Conservation (phyloP, 768 basidiomycete genomes). For the Lactarius psammicola region DNA sequence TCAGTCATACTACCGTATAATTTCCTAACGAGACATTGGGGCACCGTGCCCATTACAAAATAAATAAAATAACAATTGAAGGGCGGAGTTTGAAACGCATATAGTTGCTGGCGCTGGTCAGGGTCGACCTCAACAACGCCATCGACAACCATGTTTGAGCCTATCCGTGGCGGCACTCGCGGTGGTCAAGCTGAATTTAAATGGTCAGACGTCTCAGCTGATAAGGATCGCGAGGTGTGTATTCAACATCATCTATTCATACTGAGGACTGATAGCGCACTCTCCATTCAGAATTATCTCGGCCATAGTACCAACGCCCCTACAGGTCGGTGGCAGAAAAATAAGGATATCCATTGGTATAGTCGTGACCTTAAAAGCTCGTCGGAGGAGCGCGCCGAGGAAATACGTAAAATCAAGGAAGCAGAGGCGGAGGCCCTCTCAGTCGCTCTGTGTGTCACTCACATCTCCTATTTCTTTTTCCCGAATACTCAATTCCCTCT, state of each 20-base stretch:
- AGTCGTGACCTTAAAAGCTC: conserved; percentile 52
- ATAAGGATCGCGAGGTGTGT: conserved; percentile 87
- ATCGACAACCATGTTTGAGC: conserved; percentile 63
- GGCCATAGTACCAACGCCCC: conserved; percentile 95
- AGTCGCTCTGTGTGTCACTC: conserved; percentile 61
- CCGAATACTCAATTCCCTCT: conserved; percentile 6
- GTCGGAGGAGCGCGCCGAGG: conserved; percentile 57
- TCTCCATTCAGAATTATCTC: conserved; percentile 79
- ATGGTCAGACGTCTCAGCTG: conserved; percentile 86
- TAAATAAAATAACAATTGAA: background rate
- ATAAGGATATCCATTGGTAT: conserved; percentile 97
- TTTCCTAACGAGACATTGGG: background rate
- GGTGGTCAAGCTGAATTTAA: conserved; percentile 92
- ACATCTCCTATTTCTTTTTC: background rate
- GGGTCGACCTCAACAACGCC: background rate
- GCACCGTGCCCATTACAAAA: background rate
- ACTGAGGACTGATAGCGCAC: background rate
- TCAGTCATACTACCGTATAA: too few species aligned
- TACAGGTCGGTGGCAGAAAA: conserved; percentile 95
- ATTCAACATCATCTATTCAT: background rate
- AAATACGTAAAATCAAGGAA: conserved; percentile 81
- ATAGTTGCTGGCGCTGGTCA: background rate
- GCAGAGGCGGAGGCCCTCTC: conserved; percentile 86
- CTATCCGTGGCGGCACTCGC: conserved; percentile 83
- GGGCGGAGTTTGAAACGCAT: background rate